Evolutionary conservation across 441 rosid genomes (phyloP), one percentile per base, ranked within the genome.

Genomic region (Pelargonium australe): DNA sequence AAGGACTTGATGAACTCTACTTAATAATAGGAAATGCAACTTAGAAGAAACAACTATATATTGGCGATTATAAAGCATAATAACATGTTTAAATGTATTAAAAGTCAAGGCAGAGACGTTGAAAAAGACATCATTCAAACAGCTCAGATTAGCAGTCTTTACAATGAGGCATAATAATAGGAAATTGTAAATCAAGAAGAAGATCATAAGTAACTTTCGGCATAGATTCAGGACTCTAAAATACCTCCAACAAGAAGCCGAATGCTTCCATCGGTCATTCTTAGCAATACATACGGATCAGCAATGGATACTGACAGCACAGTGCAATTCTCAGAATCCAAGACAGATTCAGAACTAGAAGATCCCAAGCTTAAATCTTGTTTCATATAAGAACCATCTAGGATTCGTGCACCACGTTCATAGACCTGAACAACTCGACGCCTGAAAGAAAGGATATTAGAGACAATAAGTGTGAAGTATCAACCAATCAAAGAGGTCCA

Each of bases 341-440:
- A 81, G 77, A 79, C 82, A 68, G 92, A 72, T 72, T 90, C 99
- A 76, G 95, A 76, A 72, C 82, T 89, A 37, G 89, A 67, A 73
- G 87, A 76, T 71, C 87, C 93, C 74, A 95, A 87, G 84, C 76
- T 88, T 72, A 95, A 80, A 74, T 90, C 96, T 76, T 95, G 97
- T 73, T 91, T 90, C 98, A 86, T 89, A 86, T 88, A 89, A 76
- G 98, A 81, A 81, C 99, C 99, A 82, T 95, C 97, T 66, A 95
- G 85, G 81, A 95, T 85, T 49, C 96, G 96, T 62, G 90, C 97
- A 82, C 97, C 98, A 58, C 84, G 93, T 81, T 95, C 98, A 73
- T 71, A 89, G 71, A 95, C 95, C 79, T 95, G 99, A 71, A 95
- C 82, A 78, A 95, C 99, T 71, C 98, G 89, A 75, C 97, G 97